Evolutionary conservation across 1,284 basidiomycete genomes (phyloP).

Genomic region (Cryptococcus sp.): DNA sequence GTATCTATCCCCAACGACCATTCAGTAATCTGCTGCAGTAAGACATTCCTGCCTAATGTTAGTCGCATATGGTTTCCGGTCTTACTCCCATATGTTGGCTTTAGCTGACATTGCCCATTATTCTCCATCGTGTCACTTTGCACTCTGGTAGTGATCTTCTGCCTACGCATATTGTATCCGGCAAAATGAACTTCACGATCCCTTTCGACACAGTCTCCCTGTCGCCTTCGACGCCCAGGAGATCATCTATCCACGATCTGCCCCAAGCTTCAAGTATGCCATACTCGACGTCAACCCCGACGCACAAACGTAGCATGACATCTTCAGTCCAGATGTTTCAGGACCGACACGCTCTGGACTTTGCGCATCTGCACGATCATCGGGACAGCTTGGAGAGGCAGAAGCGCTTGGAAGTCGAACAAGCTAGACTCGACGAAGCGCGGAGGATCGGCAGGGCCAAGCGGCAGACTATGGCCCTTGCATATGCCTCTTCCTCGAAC

Average conservation of each 20-base stretch:
- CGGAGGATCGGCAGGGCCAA: constrained; percentile 23
- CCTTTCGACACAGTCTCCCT: background rate
- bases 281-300: background rate
- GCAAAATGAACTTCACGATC: no score
- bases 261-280: background rate
- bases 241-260: background rate
- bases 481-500: background rate
- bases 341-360: constrained; percentile 19
- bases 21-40: no score
- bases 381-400: constrained; percentile 13
- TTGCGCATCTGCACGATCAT: constrained; percentile 20
- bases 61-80: no score
- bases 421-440: constrained; percentile 27
- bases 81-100: no score
- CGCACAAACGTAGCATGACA: background rate
- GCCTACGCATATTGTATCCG: no score
- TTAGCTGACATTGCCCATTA: no score
- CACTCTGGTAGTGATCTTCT: no score
- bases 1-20: no score
- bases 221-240: background rate
- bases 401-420: constrained; percentile 16
- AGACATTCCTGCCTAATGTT: no score
- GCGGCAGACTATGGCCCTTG: constrained; percentile 18
- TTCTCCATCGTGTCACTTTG: no score
- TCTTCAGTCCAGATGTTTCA: constrained; percentile 19